phyloP scores from a whole-genome alignment of 2,329 filamentous ascomycete genomes.

The Talaromyces rugulosus region DNA sequence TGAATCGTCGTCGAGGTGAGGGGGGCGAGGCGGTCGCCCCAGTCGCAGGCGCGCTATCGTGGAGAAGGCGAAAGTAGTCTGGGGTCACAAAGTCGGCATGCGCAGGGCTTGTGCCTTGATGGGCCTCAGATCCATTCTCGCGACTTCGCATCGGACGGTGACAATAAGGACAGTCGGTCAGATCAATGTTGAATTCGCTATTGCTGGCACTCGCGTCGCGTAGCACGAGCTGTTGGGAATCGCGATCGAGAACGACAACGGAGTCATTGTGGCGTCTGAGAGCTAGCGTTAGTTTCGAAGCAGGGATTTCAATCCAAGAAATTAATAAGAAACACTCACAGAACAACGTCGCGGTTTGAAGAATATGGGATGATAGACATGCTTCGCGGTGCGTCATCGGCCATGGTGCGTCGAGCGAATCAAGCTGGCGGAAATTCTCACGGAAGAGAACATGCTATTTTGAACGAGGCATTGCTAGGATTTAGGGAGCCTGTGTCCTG shows the following conservation, averaged over 20 bases:
- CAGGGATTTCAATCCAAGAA: background rate
- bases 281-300: conserved; percentile 1
- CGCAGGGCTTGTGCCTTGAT: conserved; percentile 25
- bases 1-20: conserved; percentile 42
- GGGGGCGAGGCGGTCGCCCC: conserved; percentile 42
- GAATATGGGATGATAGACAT: conserved; percentile 44
- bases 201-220: conserved; percentile 51
- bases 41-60: conserved; percentile 52
- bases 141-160: conserved; percentile 64
- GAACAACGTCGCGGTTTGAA: conserved; percentile 40
- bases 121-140: conserved; percentile 35
- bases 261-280: conserved; percentile 84
- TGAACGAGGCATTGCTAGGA: background rate
- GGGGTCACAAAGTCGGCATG: conserved; percentile 75
- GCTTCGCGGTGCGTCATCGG: conserved; percentile 24
- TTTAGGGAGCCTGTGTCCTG: background rate
- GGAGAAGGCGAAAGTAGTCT: conserved; percentile 93
- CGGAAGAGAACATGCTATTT: conserved; percentile 3
- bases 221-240: conserved; percentile 79
- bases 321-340: conserved; percentile 30
- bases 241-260: conserved; percentile 83
- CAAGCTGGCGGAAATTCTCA: conserved; percentile 1
- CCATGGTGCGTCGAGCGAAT: conserved; percentile 22
- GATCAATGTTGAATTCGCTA: conserved; percentile 54
- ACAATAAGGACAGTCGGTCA: conserved; percentile 73